These are phyloP conservation scores for Hyparrhenia diplandra DNA, from an alignment of 176 grass and related monocot genomes.

Conservation along the genomic window DNA sequence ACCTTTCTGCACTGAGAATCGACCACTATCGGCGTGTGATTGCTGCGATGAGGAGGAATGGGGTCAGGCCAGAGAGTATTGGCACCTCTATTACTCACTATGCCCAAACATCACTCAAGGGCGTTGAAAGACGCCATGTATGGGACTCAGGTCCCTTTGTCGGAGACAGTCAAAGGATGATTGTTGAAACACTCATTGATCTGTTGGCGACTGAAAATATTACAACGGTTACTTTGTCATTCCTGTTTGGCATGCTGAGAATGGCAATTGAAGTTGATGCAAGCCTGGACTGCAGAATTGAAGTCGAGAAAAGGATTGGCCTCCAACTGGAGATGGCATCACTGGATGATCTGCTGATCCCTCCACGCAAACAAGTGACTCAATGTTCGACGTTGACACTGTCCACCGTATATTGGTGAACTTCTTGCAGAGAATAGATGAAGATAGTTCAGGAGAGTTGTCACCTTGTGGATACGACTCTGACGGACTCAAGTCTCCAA, in stretches of 20 bases:
- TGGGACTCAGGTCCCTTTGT: slow-evolving; percentile 69
- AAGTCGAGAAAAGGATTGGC: slow-evolving; percentile 75
- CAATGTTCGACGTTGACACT: slow-evolving; percentile 82
- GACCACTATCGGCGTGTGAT: slow-evolving; percentile 73
- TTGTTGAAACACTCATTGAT: slow-evolving; percentile 66
- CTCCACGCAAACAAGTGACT: slow-evolving; percentile 61
- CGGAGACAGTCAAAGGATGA: slow-evolving; percentile 56
- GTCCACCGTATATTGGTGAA: slow-evolving; percentile 80
- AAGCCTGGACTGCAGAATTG: slow-evolving; percentile 52
- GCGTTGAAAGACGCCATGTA: slow-evolving; percentile 57
- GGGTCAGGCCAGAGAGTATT: slow-evolving; percentile 64
- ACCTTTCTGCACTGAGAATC: slow-evolving; percentile 65
- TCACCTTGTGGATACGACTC: slow-evolving; percentile 76
- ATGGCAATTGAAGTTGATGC: slow-evolving; percentile 79
- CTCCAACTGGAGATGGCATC: slow-evolving; percentile 80
- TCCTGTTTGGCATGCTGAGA: slow-evolving; percentile 94
- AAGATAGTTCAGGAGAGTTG: slow-evolving; percentile 65
- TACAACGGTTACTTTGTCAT: slow-evolving; percentile 60
- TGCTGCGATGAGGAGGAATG: slow-evolving; percentile 61
- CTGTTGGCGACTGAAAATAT: slow-evolving; percentile 76
- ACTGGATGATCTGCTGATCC: slow-evolving; percentile 88
- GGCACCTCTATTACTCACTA: slow-evolving; percentile 71
- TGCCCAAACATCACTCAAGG: slow-evolving; percentile 66
- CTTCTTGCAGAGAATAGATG: slow-evolving; percentile 77
- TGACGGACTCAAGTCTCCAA: slow-evolving; percentile 56